Evolutionary conservation across 2,329 filamentous ascomycete species (phyloP), one percentile per base, ranked within the genome.

Genomic region (Fusarium caatingaense): DNA sequence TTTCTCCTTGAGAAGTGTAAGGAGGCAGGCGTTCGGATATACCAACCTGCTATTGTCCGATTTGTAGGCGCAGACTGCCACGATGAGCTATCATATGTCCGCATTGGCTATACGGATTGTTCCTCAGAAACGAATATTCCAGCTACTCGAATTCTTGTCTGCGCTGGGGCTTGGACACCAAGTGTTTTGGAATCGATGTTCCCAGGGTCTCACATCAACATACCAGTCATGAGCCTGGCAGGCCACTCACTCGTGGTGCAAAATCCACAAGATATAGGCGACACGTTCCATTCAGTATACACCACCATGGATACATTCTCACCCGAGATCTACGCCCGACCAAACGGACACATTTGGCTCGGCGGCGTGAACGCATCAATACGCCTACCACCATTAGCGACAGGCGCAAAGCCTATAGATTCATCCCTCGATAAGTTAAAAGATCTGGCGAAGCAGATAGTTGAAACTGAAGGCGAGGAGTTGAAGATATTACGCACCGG

Each of bases 191-290:
- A 80, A 4, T 80, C 82, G 1, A 84, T 95, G 18, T 94, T 95
- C 74, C 88, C 88, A 0, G 73, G 78, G 0, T 85, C 90, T 2
- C 74, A 73, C 5, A 74, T 85, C 3, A 77, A 81, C 13, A 80
- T 94, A 23, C 87, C 89, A 1, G 58, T 77, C 5, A 41, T 50
- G 5, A 84, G 87, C 20, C 81, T 94, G 8, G 91, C 91, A 0
- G 93, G 92, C 0, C 89, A 94, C 78, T 93, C 91, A 20, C 79
- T 95, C 11, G 86, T 94, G 5, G 79, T 94, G 7, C 86, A 82
- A 60, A 88, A 87, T 8, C 88, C 90, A 2, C 41, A 45, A 23
- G 40, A 75, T 7, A 76, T 81, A 42, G 77, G 84, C n/a, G 83
- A 85, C 55, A 81, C 83, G 4, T 91, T 88, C 75, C 89, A 93